phyloP scores from a whole-genome alignment of 352 stramenopile genomes.

The Albugo laibachii region DNA sequence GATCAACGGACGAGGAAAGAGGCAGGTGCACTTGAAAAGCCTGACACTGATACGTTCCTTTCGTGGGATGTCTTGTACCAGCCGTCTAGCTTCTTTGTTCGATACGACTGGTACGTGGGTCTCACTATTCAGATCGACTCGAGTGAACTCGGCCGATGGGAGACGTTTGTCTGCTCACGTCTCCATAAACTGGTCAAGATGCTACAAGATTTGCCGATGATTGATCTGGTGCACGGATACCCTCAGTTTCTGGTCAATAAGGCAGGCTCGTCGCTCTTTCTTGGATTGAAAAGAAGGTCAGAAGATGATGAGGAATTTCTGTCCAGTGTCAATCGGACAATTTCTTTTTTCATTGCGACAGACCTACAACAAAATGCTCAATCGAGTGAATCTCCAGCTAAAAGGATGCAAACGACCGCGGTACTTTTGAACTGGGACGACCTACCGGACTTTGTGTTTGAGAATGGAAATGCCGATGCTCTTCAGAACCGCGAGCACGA shows the following conservation, averaged over 20 bases:
- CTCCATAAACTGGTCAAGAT: slow-evolving; percentile 61
- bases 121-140: slow-evolving; percentile 44
- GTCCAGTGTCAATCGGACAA: slow-evolving; percentile 49
- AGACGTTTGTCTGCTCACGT: slow-evolving; percentile 66
- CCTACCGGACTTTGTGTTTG: slow-evolving; percentile 53
- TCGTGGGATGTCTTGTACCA: slow-evolving; percentile 57
- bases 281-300: slow-evolving; percentile 17
- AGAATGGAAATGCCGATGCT: slow-evolving; percentile 19
- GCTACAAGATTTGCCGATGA: slow-evolving; percentile 32
- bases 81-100: slow-evolving; percentile 68
- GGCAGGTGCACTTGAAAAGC: neutral
- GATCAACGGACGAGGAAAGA: slow-evolving; percentile 2
- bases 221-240: slow-evolving; percentile 45
- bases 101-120: slow-evolving; percentile 57
- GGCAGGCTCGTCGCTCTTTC: slow-evolving; percentile 55
- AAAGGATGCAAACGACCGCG: slow-evolving; percentile 37
- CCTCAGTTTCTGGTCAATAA: slow-evolving; percentile 36
- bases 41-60: slow-evolving; percentile 5
- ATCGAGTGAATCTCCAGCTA: slow-evolving; percentile 11
- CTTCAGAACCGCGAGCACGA: slow-evolving; percentile 32
- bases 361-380: slow-evolving; percentile 70
- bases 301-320: slow-evolving; percentile 16
- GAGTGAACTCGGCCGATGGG: slow-evolving; percentile 55
- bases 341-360: slow-evolving; percentile 66
- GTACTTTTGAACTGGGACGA: slow-evolving; percentile 34